These are phyloP conservation scores for Collybiopsis confluens DNA, from an alignment of 768 basidiomycete genomes.

Conservation along the genomic window DNA sequence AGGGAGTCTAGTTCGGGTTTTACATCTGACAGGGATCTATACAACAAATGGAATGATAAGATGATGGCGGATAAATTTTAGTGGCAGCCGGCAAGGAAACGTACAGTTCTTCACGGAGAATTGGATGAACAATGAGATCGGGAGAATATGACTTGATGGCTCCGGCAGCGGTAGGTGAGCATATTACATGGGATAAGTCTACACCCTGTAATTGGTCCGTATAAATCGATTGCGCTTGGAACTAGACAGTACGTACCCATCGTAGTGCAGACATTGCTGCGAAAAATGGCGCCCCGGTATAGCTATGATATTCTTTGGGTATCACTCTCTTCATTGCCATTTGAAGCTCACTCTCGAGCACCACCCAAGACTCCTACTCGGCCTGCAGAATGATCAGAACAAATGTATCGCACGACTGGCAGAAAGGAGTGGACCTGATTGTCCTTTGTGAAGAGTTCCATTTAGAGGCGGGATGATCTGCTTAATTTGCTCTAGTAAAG, in stretches of 20 bases:
- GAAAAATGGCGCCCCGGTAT: slow-evolving; percentile 96
- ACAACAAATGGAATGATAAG: not conserved
- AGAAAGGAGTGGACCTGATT: slow-evolving; percentile 60
- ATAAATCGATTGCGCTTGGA: not conserved
- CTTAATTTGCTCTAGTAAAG: slow-evolving; percentile 67
- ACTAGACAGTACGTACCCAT: slow-evolving; percentile 47
- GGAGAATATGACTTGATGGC: slow-evolving; percentile 98
- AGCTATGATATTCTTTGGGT: slow-evolving; percentile 52
- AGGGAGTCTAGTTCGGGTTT: slow-evolving; percentile 57
- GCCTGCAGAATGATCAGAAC: slow-evolving; percentile 36
- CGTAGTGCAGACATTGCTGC: slow-evolving; percentile 87
- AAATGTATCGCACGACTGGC: not conserved
- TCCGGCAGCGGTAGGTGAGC: slow-evolving; percentile 85
- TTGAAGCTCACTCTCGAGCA: slow-evolving; percentile 68
- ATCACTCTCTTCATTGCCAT: too few relatives aligned
- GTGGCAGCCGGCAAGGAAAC: slow-evolving; percentile 16
- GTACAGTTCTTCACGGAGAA: slow-evolving; percentile 67
- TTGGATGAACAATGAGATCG: slow-evolving; percentile 95
- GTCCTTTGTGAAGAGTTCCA: slow-evolving; percentile 88
- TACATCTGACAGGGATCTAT: slow-evolving; percentile 47
- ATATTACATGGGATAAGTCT: slow-evolving; percentile 96
- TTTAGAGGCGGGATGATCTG: slow-evolving; percentile 88
- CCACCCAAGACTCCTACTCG: slow-evolving; percentile 93
- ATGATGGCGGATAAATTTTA: not conserved
- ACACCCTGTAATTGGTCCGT: slow-evolving; percentile 55